Conservation (phyloP, 768 basidiomycete genomes). For the Suillus bovinus region DNA sequence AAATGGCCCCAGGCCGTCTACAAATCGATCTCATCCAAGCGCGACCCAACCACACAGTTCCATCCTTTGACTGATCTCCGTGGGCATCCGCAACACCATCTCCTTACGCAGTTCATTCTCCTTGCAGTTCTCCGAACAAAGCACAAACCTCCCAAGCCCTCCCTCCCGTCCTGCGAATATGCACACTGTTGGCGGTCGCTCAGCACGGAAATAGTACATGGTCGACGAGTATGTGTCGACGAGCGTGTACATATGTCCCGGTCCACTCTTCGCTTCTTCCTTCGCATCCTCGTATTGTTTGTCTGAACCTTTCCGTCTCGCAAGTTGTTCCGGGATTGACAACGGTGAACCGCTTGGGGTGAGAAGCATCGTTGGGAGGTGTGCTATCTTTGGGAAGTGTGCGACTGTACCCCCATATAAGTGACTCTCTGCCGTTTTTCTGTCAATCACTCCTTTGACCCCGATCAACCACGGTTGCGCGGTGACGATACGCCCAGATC, state of each 20-base stretch:
- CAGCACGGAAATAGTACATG: constrained; percentile 10
- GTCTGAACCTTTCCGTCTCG: constrained; percentile 13
- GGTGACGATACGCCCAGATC: constrained; percentile 16
- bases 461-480: constrained; percentile 22
- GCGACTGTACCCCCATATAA: constrained; percentile 16
- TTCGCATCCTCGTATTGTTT: background rate
- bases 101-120: constrained; percentile 20
- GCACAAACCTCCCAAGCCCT: constrained; percentile 22
- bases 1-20: background rate
- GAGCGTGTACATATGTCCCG: constrained; percentile 15
- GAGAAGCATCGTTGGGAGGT: constrained; percentile 6
- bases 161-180: constrained; percentile 24
- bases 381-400: constrained; percentile 7
- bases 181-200: constrained; percentile 1
- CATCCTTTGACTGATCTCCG: constrained; percentile 2
- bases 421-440: constrained; percentile 2
- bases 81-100: constrained; percentile 15
- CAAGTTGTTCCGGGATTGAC: background rate
- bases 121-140: constrained; percentile 21
- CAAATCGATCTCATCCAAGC: background rate
- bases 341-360: constrained; percentile 14
- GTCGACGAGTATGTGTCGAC: constrained; percentile 18
- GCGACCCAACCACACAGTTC: background rate
- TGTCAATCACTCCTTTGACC: constrained; percentile 12
- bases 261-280: background rate